Evolutionary conservation across 495 filamentous ascomycete genomes (phyloP).

Genomic region (Hyphodiscus hymeniophilus): DNA sequence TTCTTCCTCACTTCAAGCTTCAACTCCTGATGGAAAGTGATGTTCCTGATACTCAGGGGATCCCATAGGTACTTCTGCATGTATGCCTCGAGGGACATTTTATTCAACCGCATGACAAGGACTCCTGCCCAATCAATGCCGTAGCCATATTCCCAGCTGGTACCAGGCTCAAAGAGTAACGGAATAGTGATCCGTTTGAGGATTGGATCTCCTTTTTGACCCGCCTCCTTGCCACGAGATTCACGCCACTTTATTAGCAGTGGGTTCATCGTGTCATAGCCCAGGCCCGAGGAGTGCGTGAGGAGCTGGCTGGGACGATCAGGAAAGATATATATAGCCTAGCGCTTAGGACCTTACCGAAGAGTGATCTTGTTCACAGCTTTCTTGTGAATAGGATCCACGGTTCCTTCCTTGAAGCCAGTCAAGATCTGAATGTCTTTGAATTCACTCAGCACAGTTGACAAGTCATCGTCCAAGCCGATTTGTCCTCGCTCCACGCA

Average conservation of each 20-base stretch:
- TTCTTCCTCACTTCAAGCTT: constrained; percentile 30
- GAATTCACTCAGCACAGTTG: constrained; percentile 22
- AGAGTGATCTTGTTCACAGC: constrained; percentile 39
- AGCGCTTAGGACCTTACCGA: constrained; percentile 16
- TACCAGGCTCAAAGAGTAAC: constrained; percentile 40
- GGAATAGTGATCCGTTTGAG: constrained; percentile 25
- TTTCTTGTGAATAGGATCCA: constrained; percentile 41
- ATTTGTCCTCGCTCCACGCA: constrained; percentile 48
- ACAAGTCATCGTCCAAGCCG: constrained; percentile 19
- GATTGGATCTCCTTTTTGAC: not conserved
- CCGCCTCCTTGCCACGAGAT: not conserved
- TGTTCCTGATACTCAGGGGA: constrained; percentile 43
- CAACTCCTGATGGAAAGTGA: constrained; percentile 41
- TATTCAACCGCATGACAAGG: constrained; percentile 44
- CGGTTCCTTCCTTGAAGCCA: constrained; percentile 19
- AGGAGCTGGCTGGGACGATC: constrained; percentile 15
- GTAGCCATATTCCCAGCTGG: constrained; percentile 38
- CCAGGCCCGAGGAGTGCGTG: constrained; percentile 16
- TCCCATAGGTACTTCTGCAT: constrained; percentile 47
- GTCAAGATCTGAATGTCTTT: constrained; percentile 21
- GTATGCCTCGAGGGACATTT: constrained; percentile 44
- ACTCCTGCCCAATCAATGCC: constrained; percentile 45
- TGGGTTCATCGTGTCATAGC: constrained; percentile 7
- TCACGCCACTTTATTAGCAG: not conserved
- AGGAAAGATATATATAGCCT: constrained; percentile 8